Evolutionary conservation across 2,329 filamentous ascomycete genomes (phyloP).

Genomic region (Cytospora mali): DNA sequence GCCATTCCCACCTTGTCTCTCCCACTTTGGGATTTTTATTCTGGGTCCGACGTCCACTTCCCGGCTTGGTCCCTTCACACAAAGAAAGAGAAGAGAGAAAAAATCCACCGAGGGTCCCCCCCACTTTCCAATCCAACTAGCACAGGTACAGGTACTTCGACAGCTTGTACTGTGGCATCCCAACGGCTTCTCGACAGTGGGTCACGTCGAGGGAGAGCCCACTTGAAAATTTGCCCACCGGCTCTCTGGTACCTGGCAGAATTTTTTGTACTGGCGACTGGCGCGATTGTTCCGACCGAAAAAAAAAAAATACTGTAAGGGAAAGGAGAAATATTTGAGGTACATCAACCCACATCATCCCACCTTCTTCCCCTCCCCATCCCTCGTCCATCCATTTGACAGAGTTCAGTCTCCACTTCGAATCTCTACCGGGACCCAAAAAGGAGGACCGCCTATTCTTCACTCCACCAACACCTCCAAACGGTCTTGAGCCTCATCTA

Average conservation of each 20-base stretch:
- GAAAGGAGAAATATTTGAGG: slow-evolving; percentile 30
- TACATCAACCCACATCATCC: slow-evolving; percentile 30
- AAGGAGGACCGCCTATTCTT: slow-evolving; percentile 28
- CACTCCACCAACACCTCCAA: slow-evolving; percentile 30
- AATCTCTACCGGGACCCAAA: slow-evolving; percentile 29
- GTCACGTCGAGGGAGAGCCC: slow-evolving; percentile 24
- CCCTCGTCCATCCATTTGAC: slow-evolving; percentile 31
- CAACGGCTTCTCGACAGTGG: slow-evolving; percentile 24
- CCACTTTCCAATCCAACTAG: slow-evolving; percentile 6
- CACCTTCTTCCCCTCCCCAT: slow-evolving; percentile 26
- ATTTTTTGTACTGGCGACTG: slow-evolving; percentile 29
- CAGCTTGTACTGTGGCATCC: slow-evolving; percentile 14
- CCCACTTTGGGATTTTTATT: slow-evolving; percentile 8
- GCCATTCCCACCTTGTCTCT: slow-evolving; percentile 12
- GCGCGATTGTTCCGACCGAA: slow-evolving; percentile 22
- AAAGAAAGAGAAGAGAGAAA: slow-evolving; percentile 1
- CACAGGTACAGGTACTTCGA: slow-evolving; percentile 21
- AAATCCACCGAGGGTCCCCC: slow-evolving; percentile 15
- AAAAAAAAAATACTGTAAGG: too few relatives aligned
- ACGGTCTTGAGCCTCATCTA: slow-evolving; percentile 31
- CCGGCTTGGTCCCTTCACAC: slow-evolving; percentile 21
- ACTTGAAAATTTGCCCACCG: slow-evolving; percentile 25
- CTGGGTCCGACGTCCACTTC: slow-evolving; percentile 21
- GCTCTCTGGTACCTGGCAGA: slow-evolving; percentile 28
- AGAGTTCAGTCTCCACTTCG: slow-evolving; percentile 30